Evolutionary conservation across 352 stramenopile species (phyloP).

Genomic region (Phytopythium cucurbitacearum): DNA sequence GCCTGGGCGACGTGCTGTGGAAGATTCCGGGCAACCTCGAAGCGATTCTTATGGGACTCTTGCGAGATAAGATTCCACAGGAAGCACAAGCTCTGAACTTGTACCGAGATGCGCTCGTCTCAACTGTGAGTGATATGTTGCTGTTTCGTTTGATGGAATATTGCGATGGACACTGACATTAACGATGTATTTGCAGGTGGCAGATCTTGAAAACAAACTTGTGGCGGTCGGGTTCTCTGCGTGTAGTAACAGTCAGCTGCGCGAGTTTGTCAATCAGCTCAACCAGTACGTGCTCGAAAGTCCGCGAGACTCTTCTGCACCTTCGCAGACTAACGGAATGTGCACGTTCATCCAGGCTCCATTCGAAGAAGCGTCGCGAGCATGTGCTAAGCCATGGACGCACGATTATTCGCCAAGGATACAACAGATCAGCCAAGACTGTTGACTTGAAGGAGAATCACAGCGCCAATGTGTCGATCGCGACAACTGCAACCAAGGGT

Average conservation of each 20-base stretch:
- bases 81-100: constrained; percentile 38
- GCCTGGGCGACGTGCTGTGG: constrained; percentile 53
- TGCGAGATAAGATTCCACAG: constrained; percentile 71
- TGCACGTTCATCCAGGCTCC: constrained; percentile 27
- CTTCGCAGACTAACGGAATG: background rate
- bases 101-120: constrained; percentile 40
- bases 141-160: background rate
- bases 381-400: constrained; percentile 46
- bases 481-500: constrained; percentile 4
- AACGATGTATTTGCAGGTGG: constrained; percentile 21
- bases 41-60: constrained; percentile 47
- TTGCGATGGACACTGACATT: background rate
- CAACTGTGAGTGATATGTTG: constrained; percentile 22
- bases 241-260: constrained; percentile 53
- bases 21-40: constrained; percentile 73
- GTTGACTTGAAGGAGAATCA: constrained; percentile 45
- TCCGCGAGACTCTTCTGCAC: background rate
- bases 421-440: constrained; percentile 63
- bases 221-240: constrained; percentile 41
- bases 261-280: constrained; percentile 49
- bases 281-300: constrained; percentile 36
- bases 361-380: constrained; percentile 67
- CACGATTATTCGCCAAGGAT: constrained; percentile 48
- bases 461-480: constrained; percentile 36
- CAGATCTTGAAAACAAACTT: constrained; percentile 43